Conservation (phyloP, 192 early-diverging fungal genomes). For the Linnemannia elongata region DNA sequence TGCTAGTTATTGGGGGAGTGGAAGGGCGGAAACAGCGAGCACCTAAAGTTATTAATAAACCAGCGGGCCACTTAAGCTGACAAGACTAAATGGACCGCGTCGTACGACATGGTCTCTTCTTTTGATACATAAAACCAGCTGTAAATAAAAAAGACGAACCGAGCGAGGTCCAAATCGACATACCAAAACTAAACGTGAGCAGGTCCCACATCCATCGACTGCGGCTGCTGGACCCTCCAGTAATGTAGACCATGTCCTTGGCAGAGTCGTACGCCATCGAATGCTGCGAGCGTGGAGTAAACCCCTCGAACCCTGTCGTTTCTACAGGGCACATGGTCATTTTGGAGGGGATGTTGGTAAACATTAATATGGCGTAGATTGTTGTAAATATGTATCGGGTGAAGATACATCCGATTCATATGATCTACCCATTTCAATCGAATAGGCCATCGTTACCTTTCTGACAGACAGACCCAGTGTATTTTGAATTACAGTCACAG, state of each 20-base stretch:
- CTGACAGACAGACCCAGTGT: constrained; percentile 38
- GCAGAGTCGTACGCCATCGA: constrained; percentile 48
- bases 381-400: not conserved
- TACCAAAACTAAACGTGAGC: constrained; percentile 39
- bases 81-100: not conserved
- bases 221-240: constrained; percentile 30
- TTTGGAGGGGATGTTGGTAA: not conserved
- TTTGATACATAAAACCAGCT: not conserved
- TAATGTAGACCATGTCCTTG: constrained; percentile 53
- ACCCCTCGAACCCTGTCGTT: constrained; percentile 33
- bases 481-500: constrained; percentile 27
- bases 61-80: not conserved
- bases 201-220: not conserved
- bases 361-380: not conserved
- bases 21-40: not conserved
- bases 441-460: constrained; percentile 22
- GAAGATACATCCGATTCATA: not conserved
- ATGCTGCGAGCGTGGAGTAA: constrained; percentile 46
- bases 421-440: not conserved
- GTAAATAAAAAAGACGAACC: no score
- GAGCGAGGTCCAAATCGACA: not conserved
- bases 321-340: constrained; percentile 9
- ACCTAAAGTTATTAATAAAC: not conserved
- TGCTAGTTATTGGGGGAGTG: not conserved
- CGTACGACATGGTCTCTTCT: not conserved